Percentiles rank a stretch among this genome's conserved stretches.
Evolutionary conservation across 208 protist species (phyloP).

Genomic region (Endotrypanum monterogeii): DNA sequence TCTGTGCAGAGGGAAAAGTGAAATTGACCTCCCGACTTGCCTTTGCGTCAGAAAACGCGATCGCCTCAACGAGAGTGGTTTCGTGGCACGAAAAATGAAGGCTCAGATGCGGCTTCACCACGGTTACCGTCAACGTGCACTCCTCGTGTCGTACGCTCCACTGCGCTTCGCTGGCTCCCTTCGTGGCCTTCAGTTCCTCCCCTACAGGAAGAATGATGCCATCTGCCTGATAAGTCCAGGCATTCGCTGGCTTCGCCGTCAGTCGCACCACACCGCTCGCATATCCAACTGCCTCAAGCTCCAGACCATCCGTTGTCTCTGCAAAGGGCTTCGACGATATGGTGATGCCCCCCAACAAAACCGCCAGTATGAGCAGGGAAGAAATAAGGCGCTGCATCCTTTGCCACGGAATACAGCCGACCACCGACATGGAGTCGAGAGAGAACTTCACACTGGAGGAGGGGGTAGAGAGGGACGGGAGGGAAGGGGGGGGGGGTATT

Average conservation of each 20-base stretch:
- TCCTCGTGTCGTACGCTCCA: slow-evolving; percentile 35
- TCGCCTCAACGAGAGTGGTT: slow-evolving; percentile 18
- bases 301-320: slow-evolving; percentile 7
- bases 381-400: neutral
- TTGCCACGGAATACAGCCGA: no score
- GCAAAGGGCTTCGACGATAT: slow-evolving; percentile 14
- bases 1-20: slow-evolving; percentile 60
- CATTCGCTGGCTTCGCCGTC: slow-evolving; percentile 31
- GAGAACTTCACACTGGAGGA: neutral
- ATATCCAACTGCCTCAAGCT: slow-evolving; percentile 32
- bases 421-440: neutral
- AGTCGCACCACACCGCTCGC: slow-evolving; percentile 43
- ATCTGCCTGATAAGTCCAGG: slow-evolving; percentile 41
- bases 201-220: slow-evolving; percentile 20
- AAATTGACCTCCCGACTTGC: slow-evolving; percentile 28
- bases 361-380: neutral
- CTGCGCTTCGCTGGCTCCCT: neutral
- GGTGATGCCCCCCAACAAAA: neutral
- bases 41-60: neutral
- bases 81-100: slow-evolving; percentile 26
- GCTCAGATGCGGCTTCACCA: slow-evolving; percentile 2
- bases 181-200: neutral
- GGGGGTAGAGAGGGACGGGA: neutral
- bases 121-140: slow-evolving; percentile 25
- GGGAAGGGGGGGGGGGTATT: no score